Base-by-base conservation (phyloP, 495 filamentous ascomycete genomes). In the Penicillium soppii region DNA sequence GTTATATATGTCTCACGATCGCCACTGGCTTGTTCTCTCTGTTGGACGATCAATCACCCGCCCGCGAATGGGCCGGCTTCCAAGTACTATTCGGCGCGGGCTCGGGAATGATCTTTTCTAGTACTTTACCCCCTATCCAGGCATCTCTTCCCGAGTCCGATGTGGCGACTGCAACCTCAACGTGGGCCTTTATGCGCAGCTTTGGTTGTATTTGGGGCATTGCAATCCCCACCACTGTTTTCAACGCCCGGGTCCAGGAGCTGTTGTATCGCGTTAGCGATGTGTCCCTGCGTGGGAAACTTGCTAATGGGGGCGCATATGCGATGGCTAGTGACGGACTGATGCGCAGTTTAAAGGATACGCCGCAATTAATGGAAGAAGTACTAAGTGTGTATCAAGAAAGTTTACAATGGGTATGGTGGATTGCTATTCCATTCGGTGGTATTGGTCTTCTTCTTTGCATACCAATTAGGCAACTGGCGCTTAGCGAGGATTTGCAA, bases 201-300 rank as follows among this genome's bases (percentile, higher is more conserved):
- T 73, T 79, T 39, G 80, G 78, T 1, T 47, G 46, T 33, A 69
- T 82, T 12, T 82, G 78, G 79, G 79, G 77, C 7, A 68, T 79
- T 0, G 59, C 78, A 0, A 67, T 83, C 40, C 74, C 81, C 4
- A 65, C 66, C 1, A 70, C 73, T 10, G 61, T 82, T 8, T 83
- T 84, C 59, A 81, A 53, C n/a, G n/a, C 50, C n/a, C 41, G 42
- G 7, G 27, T 53, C 17, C 42, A 53, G 15, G 23, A 39, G 2
- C 20, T 53, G 25, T 37, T 47, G 2, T 33, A 47, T 25, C 43
- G 38, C 26, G 12, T 53, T 9, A 53, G 32, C 17, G 43, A 53
- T 23, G 27, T 37, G 3, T 9, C 32, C 16, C n/a, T 53, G 22
- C 42, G 50, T 12, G 33, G 21, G 19, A 37, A 47, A 15, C 50